phyloP scores from a whole-genome alignment of 2,329 filamentous ascomycete genomes.

The Penicillium sclerotigenum region DNA sequence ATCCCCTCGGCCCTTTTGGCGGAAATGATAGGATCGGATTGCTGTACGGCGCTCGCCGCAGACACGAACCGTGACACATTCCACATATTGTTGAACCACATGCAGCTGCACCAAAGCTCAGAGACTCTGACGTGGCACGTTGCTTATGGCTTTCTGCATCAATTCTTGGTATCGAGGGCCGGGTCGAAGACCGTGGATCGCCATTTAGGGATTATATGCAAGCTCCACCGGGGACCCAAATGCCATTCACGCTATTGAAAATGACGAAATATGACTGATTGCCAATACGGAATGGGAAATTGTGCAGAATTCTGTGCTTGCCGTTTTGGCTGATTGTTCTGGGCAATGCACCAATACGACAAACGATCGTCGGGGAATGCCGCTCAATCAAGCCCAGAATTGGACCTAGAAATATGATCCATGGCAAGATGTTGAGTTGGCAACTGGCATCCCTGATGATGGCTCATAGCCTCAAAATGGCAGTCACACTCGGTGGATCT shows the following conservation, averaged over 20 bases:
- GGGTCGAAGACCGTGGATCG: conserved; percentile 24
- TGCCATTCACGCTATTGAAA: conserved; percentile 11
- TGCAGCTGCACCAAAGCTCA: conserved; percentile 41
- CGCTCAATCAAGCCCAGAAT: conserved; percentile 19
- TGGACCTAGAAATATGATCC: conserved; percentile 22
- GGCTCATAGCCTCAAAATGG: conserved; percentile 22
- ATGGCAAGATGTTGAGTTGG: conserved; percentile 30
- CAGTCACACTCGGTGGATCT: conserved; percentile 20
- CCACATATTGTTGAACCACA: conserved; percentile 34
- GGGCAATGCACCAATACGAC: conserved; percentile 12
- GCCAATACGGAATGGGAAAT: conserved; percentile 7
- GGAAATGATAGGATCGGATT: conserved; percentile 33
- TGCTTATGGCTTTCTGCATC: conserved; percentile 32
- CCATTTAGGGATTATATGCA: conserved; percentile 15
- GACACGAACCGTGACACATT: conserved; percentile 36
- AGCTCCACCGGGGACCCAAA: conserved; percentile 11
- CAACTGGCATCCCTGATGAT: conserved; percentile 27
- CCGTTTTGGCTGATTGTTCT: background rate
- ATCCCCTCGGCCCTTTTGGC: conserved; percentile 24
- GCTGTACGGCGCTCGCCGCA: conserved; percentile 31
- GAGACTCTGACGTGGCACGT: conserved; percentile 43
- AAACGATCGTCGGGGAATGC: conserved; percentile 23
- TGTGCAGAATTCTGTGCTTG: conserved; percentile 13
- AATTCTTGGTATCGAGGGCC: conserved; percentile 26
- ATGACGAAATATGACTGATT: conserved; percentile 10